Evolutionary conservation across 495 filamentous ascomycete genomes (phyloP).

Genomic region (Penicillium bovifimosum): DNA sequence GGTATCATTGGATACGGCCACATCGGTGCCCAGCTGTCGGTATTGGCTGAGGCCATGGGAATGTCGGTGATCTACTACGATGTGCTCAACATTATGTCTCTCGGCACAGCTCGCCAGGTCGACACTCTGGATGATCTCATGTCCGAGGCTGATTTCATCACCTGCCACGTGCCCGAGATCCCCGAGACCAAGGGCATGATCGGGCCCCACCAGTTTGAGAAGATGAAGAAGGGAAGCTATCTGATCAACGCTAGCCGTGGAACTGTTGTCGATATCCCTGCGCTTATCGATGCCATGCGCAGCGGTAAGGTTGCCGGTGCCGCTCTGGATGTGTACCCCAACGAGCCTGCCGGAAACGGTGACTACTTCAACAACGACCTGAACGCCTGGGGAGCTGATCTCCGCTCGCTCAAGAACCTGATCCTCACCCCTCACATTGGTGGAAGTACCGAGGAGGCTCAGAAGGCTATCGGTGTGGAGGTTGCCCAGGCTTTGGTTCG

Average conservation of each 20-base stretch:
- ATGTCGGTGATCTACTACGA: slow-evolving; percentile 98
- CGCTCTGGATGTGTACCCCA: slow-evolving; percentile 92
- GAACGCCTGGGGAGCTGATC: slow-evolving; percentile 80
- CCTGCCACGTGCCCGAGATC: slow-evolving; percentile 89
- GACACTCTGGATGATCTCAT: slow-evolving; percentile 70
- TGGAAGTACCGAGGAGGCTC: slow-evolving; percentile 95
- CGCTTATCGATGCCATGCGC: slow-evolving; percentile 82
- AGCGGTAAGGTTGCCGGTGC: slow-evolving; percentile 87
- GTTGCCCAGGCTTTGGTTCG: slow-evolving; percentile 79
- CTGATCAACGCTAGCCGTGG: slow-evolving; percentile 95
- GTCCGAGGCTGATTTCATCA: slow-evolving; percentile 79
- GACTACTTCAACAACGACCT: slow-evolving; percentile 87
- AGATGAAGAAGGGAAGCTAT: slow-evolving; percentile 91
- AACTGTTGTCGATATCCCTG: slow-evolving; percentile 89
- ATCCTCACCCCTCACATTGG: slow-evolving; percentile 97
- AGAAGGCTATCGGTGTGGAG: slow-evolving; percentile 93
- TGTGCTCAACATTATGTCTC: slow-evolving; percentile 82
- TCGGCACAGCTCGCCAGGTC: slow-evolving; percentile 83
- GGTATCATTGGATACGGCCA: slow-evolving; percentile 97
- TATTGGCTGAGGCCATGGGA: slow-evolving; percentile 93
- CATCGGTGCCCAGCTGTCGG: slow-evolving; percentile 93
- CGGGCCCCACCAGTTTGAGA: slow-evolving; percentile 62
- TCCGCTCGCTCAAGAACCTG: slow-evolving; percentile 81
- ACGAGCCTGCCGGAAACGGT: slow-evolving; percentile 89
- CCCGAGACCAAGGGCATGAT: slow-evolving; percentile 92